Percentiles rank a stretch among this genome's conserved stretches.
phyloP scores from a whole-genome alignment of 306 rosid genomes.

The Clitoria ternatea region DNA sequence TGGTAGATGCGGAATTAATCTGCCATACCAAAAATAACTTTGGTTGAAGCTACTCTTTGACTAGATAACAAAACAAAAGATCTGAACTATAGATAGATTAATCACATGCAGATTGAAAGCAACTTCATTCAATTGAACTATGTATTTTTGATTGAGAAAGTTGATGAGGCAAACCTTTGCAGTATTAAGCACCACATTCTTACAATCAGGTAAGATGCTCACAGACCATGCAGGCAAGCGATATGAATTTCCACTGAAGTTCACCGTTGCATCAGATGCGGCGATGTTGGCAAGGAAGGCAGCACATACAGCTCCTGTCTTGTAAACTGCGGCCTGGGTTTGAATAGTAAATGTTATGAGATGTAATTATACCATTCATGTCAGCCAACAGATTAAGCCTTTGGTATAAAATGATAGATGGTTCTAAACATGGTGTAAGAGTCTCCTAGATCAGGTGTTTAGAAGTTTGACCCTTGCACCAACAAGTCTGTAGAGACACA shows the following conservation, averaged over 20 bases:
- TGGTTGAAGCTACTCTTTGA: neutral
- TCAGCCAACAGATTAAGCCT: neutral
- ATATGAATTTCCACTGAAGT: constrained; percentile 72
- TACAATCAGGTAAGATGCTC: constrained; percentile 97
- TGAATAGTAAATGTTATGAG: constrained; percentile 2
- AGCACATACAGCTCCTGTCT: constrained; percentile 58
- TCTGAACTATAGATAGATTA: neutral
- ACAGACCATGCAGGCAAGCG: constrained; percentile 92
- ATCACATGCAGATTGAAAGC: neutral
- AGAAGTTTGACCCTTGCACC: neutral
- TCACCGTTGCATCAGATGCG: constrained; percentile 57
- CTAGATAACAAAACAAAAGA: constrained; percentile 7
- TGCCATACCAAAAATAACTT: constrained; percentile 32
- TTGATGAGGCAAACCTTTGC: constrained; percentile 69
- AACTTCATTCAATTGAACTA: neutral
- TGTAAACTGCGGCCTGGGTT: constrained; percentile 74
- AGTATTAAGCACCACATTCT: constrained; percentile 76
- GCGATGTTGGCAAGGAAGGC: constrained; percentile 84
- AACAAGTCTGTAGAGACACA: no score
- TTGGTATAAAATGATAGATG: neutral
- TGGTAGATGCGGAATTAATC: constrained; percentile 61
- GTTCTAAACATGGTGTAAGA: neutral
- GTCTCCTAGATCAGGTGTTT: no score
- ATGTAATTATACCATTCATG: neutral
- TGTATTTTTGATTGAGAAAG: constrained; percentile 10